A percentile compares a stretch with the other conserved stretches of the same genome.
phyloP scores from a whole-genome alignment of 805 yeast genomes.

The Kregervanrija delftensis region DNA sequence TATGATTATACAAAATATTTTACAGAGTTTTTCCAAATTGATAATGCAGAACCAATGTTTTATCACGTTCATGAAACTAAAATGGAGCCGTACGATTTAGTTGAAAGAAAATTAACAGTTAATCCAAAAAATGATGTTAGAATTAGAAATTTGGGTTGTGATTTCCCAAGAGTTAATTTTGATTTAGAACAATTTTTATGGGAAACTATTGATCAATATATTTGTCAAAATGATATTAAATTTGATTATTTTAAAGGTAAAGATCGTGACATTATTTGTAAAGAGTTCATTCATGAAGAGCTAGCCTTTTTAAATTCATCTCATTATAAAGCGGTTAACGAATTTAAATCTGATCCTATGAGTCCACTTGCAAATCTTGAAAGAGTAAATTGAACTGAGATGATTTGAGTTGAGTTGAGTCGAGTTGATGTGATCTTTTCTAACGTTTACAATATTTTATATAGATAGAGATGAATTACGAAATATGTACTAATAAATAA shows the following conservation, averaged over 20 bases:
- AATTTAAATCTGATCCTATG: not conserved
- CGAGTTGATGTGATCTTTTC: no score
- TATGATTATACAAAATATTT: conserved; percentile 14
- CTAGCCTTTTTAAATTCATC: conserved; percentile 6
- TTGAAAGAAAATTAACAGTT: conserved; percentile 8
- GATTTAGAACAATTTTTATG: conserved; percentile 19
- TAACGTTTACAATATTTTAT: no score
- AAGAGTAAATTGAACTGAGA: no score
- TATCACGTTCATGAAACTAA: conserved; percentile 43
- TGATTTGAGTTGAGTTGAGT: no score
- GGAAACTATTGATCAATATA: conserved; percentile 13
- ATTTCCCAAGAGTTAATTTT: conserved; percentile 11
- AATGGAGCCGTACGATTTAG: conserved; percentile 35
- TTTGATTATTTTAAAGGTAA: conserved; percentile 8
- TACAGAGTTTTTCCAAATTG: conserved; percentile 11
- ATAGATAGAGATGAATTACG: no score
- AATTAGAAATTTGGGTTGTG: conserved; percentile 17
- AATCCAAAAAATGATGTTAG: conserved; percentile 7
- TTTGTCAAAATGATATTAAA: conserved; percentile 11
- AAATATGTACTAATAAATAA: no score
- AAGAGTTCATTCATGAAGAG: conserved; percentile 7
- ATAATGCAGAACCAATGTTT: conserved; percentile 15
- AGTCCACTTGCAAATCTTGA: not conserved
- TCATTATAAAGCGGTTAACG: not conserved
- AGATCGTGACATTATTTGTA: conserved; percentile 8